A percentile compares a stretch with the other conserved stretches of the same genome.
Conservation (phyloP, 805 yeast genomes). For the Pichia eremophila region DNA sequence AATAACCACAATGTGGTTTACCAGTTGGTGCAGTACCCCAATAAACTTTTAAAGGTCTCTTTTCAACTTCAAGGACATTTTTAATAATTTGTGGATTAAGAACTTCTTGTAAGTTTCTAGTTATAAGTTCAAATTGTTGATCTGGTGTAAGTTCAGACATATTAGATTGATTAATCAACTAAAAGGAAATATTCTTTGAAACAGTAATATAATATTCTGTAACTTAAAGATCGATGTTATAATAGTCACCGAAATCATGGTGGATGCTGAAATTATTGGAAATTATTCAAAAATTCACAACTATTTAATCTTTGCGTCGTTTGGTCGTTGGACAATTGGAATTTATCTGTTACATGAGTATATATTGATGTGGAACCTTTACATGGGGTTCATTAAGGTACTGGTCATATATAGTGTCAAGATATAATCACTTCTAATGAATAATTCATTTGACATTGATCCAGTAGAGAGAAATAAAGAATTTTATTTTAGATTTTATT, state of each 20-base stretch:
- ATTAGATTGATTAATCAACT: background rate
- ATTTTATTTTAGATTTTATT: constrained; percentile 34
- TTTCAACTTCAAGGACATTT: constrained; percentile 68
- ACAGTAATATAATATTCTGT: no score
- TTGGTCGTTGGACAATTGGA: no score
- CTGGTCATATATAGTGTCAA: no score
- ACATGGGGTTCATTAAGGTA: no score
- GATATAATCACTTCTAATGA: background rate
- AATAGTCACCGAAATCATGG: no score
- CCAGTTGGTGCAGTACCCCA: constrained; percentile 99
- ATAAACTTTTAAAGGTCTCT: constrained; percentile 78
- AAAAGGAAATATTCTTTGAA: background rate
- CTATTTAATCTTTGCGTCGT: no score
- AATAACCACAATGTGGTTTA: constrained; percentile 96
- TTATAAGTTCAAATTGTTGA: constrained; percentile 65
- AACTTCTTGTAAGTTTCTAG: constrained; percentile 84
- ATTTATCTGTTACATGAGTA: no score
- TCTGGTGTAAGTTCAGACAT: constrained; percentile 37
- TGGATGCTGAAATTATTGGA: no score
- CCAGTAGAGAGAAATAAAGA: background rate
- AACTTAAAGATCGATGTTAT: no score
- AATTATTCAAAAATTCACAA: no score
- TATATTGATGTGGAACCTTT: no score
- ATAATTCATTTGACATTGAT: constrained; percentile 1
- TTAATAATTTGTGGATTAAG: constrained; percentile 82